Evolutionary conservation across 2,329 filamentous ascomycete genomes (phyloP).

Genomic region (Rhytidhysteron rufulum): DNA sequence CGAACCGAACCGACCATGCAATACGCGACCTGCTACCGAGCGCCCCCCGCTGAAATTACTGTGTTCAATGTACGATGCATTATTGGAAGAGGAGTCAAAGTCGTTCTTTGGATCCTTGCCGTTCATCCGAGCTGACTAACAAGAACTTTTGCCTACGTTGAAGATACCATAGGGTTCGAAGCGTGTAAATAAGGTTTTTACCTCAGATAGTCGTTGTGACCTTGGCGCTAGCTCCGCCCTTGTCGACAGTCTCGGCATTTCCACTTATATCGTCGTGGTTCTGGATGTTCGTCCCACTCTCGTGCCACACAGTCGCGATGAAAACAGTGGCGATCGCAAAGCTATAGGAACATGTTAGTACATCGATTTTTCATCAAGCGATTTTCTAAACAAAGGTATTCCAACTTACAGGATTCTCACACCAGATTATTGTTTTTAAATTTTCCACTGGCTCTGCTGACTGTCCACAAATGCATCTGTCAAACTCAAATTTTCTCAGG

Average conservation of each 20-base stretch:
- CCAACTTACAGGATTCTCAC: conserved; percentile 8
- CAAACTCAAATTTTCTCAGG: not conserved
- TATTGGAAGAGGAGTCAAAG: not conserved
- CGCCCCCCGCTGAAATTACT: too few relatives aligned
- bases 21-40: too few relatives aligned
- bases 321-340: conserved; percentile 7
- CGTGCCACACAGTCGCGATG: conserved; percentile 7
- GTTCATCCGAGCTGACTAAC: not conserved
- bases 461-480: conserved; percentile 8
- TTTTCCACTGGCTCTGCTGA: conserved; percentile 3
- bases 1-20: too few relatives aligned
- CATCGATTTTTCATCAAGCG: not conserved
- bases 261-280: conserved; percentile 4
- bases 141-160: not conserved
- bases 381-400: not conserved
- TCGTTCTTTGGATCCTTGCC: not conserved
- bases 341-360: conserved; percentile 2
- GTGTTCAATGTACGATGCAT: not conserved
- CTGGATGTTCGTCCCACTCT: not conserved
- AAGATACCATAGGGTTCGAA: not conserved
- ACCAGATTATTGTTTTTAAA: conserved; percentile 4
- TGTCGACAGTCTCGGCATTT: conserved; percentile 4
- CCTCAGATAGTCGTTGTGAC: not conserved
- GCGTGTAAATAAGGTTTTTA: not conserved
- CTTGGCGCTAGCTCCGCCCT: too few relatives aligned